phyloP scores from a whole-genome alignment of 305 asterid species.

The Fraxinus ornus region DNA sequence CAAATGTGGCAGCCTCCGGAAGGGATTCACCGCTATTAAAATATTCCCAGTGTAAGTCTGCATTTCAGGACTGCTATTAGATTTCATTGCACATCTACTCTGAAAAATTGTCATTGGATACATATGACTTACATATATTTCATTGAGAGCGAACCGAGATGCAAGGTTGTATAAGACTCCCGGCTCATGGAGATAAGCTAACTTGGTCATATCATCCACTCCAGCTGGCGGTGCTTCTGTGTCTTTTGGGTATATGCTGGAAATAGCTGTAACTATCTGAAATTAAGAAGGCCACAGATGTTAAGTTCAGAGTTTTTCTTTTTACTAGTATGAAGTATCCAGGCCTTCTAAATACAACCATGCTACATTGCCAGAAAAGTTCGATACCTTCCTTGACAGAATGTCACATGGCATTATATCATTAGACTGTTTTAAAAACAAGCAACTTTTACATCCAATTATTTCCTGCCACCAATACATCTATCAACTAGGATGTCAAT shows the following conservation, averaged over 20 bases:
- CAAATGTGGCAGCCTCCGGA: conserved; percentile 80
- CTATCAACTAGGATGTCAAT: neutral
- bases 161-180: conserved; percentile 80
- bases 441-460: neutral
- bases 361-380: neutral
- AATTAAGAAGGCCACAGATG: conserved; percentile 23
- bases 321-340: neutral
- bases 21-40: conserved; percentile 92
- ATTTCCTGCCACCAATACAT: neutral
- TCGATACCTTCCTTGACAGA: neutral
- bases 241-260: conserved; percentile 88
- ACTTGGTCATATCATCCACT: conserved; percentile 94
- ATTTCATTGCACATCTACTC: conserved; percentile 1
- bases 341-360: neutral
- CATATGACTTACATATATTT: conserved; percentile 70
- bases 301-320: conserved; percentile 14
- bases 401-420: neutral
- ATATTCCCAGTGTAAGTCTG: conserved; percentile 96
- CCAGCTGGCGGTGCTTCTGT: conserved; percentile 90
- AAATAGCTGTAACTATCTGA: conserved; percentile 80
- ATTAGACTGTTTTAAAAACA: neutral
- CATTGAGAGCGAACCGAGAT: conserved; percentile 73
- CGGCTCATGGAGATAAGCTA: conserved; percentile 95
- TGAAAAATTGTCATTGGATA: conserved; percentile 1
- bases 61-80: conserved; percentile 26